Evolutionary conservation across 352 stramenopile genomes (phyloP).

Genomic region (Phytophthora cryptogea): DNA sequence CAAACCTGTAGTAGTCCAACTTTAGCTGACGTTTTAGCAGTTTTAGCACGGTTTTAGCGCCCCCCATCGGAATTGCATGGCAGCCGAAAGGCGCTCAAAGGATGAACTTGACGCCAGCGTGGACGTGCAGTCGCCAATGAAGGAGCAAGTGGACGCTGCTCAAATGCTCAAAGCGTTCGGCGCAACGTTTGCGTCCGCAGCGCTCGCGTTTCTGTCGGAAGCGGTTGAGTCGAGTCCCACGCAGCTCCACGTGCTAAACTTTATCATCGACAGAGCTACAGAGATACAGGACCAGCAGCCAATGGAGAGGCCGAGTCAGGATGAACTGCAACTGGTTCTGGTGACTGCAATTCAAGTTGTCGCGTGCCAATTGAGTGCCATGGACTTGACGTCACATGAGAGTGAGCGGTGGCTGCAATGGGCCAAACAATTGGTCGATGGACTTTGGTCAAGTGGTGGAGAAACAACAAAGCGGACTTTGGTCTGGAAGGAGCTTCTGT

Average conservation of each 20-base stretch:
- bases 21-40: too few relatives aligned
- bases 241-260: slow-evolving; percentile 14
- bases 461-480: neutral
- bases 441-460: neutral
- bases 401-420: neutral
- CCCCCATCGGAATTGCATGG: neutral
- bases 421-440: slow-evolving; percentile 5
- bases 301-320: too few relatives aligned
- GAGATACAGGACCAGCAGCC: too few relatives aligned
- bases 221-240: slow-evolving; percentile 1
- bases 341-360: slow-evolving; percentile 1
- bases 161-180: neutral
- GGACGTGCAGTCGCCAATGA: neutral
- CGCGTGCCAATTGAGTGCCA: neutral
- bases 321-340: slow-evolving; percentile 3
- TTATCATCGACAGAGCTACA: slow-evolving; percentile 4
- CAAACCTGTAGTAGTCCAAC: too few relatives aligned
- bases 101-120: neutral
- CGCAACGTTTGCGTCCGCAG: slow-evolving; percentile 1
- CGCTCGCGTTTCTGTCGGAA: slow-evolving; percentile 13
- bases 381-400: neutral
- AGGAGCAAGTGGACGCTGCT: neutral
- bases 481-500: slow-evolving; percentile 12
- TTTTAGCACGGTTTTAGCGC: too few relatives aligned
- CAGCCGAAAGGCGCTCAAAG: neutral